Conservation (phyloP, 768 basidiomycete genomes). For the Lactifluus echinatus region DNA sequence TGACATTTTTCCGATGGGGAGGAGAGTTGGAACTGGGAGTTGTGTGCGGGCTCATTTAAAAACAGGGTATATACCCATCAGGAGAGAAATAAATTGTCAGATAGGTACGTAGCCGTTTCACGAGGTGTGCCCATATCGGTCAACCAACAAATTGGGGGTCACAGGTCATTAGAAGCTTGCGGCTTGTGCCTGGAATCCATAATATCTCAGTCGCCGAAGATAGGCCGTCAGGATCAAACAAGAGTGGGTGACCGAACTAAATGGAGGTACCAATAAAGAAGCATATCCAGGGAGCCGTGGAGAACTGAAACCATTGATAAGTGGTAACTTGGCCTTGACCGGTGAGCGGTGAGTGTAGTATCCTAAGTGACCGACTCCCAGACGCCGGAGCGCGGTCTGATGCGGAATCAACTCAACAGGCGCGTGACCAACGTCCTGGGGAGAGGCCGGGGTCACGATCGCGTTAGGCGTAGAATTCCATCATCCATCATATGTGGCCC, state of each 20-base stretch:
- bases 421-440: background rate
- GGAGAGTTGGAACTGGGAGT: background rate
- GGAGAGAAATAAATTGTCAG: background rate
- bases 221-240: background rate
- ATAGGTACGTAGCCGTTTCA: background rate
- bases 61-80: background rate
- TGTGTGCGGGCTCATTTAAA: background rate
- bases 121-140: background rate
- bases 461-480: too few species aligned
- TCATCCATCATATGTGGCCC: too few species aligned
- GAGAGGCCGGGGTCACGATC: background rate
- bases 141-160: background rate
- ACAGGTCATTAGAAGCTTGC: background rate
- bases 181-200: conserved; percentile 10
- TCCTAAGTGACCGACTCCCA: background rate
- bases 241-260: background rate
- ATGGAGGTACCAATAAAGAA: background rate
- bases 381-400: background rate
- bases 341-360: background rate
- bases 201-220: background rate
- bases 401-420: background rate
- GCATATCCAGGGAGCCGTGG: background rate
- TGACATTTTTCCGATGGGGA: background rate
- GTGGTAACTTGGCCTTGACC: background rate
- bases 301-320: background rate